A percentile compares a stretch with the other conserved stretches of the same genome.
phyloP scores from a whole-genome alignment of 2,329 filamentous ascomycete genomes.

The Bipolaris sorokiniana region DNA sequence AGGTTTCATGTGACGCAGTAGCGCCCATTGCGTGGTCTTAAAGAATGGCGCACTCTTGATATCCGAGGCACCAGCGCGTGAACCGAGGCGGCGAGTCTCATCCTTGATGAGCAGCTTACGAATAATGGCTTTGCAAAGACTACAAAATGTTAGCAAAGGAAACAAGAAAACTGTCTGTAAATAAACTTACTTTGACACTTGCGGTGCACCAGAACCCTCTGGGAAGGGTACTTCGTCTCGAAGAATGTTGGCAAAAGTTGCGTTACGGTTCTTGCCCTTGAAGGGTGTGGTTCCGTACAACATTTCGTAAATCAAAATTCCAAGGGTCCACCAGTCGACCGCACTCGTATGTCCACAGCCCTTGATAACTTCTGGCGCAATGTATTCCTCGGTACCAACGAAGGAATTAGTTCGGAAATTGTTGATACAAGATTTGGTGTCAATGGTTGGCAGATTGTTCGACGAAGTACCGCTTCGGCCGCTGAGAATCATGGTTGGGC shows the following conservation, averaged over 20 bases:
- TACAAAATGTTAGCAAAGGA: constrained; percentile 53
- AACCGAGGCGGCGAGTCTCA: constrained; percentile 89
- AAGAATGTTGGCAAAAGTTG: constrained; percentile 96
- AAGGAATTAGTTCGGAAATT: constrained; percentile 99
- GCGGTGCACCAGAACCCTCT: constrained; percentile 80
- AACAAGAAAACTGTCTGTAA: neutral
- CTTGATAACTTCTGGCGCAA: constrained; percentile 98
- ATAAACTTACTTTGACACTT: constrained; percentile 83
- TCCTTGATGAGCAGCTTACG: constrained; percentile 98
- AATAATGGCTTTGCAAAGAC: constrained; percentile 94
- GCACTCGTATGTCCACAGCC: constrained; percentile 97
- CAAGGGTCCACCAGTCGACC: constrained; percentile 98
- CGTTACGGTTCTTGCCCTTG: constrained; percentile 98
- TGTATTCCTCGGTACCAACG: constrained; percentile 98
- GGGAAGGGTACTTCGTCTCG: constrained; percentile 96
- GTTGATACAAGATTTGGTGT: constrained; percentile 97
- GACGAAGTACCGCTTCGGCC: constrained; percentile 82
- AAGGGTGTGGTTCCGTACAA: constrained; percentile 97
- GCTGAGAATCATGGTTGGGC: constrained; percentile 91
- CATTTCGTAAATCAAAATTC: constrained; percentile 98
- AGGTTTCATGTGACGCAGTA: constrained; percentile 96
- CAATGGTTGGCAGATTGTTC: constrained; percentile 90
- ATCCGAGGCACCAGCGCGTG: constrained; percentile 92
- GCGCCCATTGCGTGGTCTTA: constrained; percentile 91
- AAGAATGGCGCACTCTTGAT: constrained; percentile 98